Base-by-base conservation (phyloP, 352 stramenopile genomes). In the Globisporangium megalacanthum region DNA sequence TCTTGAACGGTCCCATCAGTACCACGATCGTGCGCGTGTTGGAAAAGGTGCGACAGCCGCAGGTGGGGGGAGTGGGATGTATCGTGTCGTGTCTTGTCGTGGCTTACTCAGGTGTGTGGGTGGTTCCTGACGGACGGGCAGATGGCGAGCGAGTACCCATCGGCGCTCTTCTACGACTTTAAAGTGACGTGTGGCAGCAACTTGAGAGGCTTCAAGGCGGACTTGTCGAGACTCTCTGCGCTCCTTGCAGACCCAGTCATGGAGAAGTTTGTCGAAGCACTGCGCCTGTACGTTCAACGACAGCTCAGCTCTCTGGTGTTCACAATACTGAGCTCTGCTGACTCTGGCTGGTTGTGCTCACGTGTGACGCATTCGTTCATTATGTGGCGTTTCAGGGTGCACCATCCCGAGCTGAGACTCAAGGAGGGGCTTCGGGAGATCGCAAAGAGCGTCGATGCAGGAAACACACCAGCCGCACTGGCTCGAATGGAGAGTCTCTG, bases 151-250 rank as follows among this genome's bases (percentile, higher is more conserved):
- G 74, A 90, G 56, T 94, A 90, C 53, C 78, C 82, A 5, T 66
- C 65, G 8, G 80, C 84, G 10, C 64, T 94, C 6, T 94, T 91
- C 49, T 94, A 92, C 56, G 84, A 94, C 46, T 94, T 89, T 59
- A 85, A 82, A 56, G 68, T 92, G 33, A 87, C 82, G 0, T 86
- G 69, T 42, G 67, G 55, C 20, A 71, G 68, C 19, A 70, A 72
- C 3, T 48, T 65, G 10, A 68, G 60, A 9, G 35, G 54, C 17
- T 74, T 73, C 15, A 80, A 82, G 53, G 56, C 75, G 0, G 71
- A 89, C 44, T 58, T 92, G 10, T 68, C 64, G 56, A 68, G 77
- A 17, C 57, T 94, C 17, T 36, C 72, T 19, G 64, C 68, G 37
- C 49, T 89, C 10, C 25, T 92, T 6, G 57, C 77, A n/a, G 88